Evolutionary conservation across 257 asterid species (phyloP).

Genomic region (Plantago elongata): DNA sequence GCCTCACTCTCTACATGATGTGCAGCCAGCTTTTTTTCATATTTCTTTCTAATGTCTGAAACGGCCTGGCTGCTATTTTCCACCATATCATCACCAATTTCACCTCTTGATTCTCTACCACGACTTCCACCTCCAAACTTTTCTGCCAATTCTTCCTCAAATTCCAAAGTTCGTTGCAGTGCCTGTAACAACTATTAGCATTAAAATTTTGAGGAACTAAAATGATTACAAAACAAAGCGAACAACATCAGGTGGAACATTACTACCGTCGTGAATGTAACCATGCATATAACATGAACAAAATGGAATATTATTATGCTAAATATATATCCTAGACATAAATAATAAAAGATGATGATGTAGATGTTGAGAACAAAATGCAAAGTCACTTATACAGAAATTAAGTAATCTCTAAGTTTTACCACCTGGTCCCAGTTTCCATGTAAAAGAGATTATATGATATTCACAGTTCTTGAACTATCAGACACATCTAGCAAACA

Average conservation of each 20-base stretch:
- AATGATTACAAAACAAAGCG: slow-evolving; percentile 4
- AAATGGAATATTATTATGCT: background rate
- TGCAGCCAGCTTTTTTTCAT: slow-evolving; percentile 90
- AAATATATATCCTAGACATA: slow-evolving; percentile 10
- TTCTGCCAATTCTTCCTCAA: slow-evolving; percentile 97
- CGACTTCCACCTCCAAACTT: slow-evolving; percentile 90
- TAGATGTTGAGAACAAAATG: slow-evolving; percentile 3
- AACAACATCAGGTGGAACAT: slow-evolving; percentile 10
- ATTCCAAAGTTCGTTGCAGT: slow-evolving; percentile 90
- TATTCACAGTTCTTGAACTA: no score
- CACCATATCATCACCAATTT: slow-evolving; percentile 56
- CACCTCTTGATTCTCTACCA: slow-evolving; percentile 54
- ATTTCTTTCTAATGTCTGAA: slow-evolving; percentile 86
- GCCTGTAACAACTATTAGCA: slow-evolving; percentile 46
- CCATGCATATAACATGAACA: background rate
- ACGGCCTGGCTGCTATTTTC: slow-evolving; percentile 58
- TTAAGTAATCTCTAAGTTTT: background rate
- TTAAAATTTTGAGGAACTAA: background rate
- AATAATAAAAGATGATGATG: slow-evolving; percentile 11
- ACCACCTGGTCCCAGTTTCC: background rate
- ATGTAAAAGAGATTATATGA: no score
- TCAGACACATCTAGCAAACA: no score
- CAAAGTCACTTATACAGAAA: slow-evolving; percentile 1
- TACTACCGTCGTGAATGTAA: background rate
- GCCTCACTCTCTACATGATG: slow-evolving; percentile 76